Conservation (phyloP, 179 eudicot genomes). For the Beta corolliflora region DNA sequence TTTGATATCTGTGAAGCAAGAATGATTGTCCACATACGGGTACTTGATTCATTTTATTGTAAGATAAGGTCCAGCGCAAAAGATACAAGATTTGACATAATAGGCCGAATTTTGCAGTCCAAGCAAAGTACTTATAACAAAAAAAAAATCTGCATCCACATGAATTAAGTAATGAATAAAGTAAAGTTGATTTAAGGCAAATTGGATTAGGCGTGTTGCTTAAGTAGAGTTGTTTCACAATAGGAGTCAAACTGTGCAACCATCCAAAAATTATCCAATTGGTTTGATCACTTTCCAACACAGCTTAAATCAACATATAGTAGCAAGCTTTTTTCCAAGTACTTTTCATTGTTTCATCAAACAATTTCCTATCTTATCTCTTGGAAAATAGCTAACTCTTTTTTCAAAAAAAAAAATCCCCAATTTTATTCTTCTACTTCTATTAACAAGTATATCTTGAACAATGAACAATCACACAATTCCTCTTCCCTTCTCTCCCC, state of each 20-base stretch:
- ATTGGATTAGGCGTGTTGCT: constrained; percentile 26
- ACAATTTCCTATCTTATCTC: not conserved
- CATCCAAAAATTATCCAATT: constrained; percentile 11
- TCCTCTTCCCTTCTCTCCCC: no score
- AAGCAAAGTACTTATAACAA: constrained; percentile 22
- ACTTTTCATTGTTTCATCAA: constrained; percentile 12
- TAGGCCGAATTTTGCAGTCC: constrained; percentile 19
- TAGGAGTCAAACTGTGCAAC: constrained; percentile 24
- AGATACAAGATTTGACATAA: constrained; percentile 16
- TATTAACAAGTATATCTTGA: no score
- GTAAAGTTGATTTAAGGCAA: not conserved
- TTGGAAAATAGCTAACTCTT: not conserved
- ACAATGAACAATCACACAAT: no score
- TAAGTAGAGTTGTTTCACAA: constrained; percentile 16
- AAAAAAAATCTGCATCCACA: not conserved
- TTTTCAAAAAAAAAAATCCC: no score
- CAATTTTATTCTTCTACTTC: no score
- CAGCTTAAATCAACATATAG: not conserved
- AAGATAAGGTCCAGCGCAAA: constrained; percentile 17
- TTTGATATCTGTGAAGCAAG: not conserved
- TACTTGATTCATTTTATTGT: constrained; percentile 3
- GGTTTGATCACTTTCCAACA: constrained; percentile 26
- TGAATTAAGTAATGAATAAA: not conserved
- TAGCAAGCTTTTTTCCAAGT: not conserved
- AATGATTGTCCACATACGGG: constrained; percentile 20